A percentile compares a stretch with the other conserved stretches of the same genome.
Evolutionary conservation across 2,329 filamentous ascomycete genomes (phyloP).

Genomic region (Xylariaceae sp.): DNA sequence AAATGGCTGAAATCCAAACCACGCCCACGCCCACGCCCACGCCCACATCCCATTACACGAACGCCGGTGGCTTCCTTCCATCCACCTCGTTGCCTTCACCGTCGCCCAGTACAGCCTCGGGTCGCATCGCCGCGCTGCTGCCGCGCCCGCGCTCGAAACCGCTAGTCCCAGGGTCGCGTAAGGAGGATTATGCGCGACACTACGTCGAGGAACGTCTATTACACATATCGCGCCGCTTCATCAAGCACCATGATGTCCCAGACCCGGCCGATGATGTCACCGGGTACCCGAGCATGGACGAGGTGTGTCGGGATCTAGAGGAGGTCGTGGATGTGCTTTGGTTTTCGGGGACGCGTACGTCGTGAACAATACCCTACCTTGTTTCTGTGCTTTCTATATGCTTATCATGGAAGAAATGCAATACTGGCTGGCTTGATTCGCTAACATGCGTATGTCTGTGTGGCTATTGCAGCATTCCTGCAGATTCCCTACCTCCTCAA

Average conservation of each 20-base stretch:
- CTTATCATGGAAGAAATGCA: background rate
- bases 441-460: background rate
- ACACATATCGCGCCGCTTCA: slow-evolving; percentile 58
- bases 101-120: slow-evolving; percentile 53
- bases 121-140: slow-evolving; percentile 43
- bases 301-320: slow-evolving; percentile 75
- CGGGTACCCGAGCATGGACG: slow-evolving; percentile 64
- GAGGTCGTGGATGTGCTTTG: slow-evolving; percentile 78
- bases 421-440: too few relatives aligned
- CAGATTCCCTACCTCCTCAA: slow-evolving; percentile 85
- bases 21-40: slow-evolving; percentile 1
- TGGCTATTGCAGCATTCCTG: slow-evolving; percentile 60
- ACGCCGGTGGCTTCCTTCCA: slow-evolving; percentile 55
- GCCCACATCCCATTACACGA: background rate
- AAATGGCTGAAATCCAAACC: slow-evolving; percentile 28
- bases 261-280: slow-evolving; percentile 51
- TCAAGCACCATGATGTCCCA: slow-evolving; percentile 58
- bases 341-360: slow-evolving; percentile 83
- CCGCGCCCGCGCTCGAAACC: slow-evolving; percentile 59
- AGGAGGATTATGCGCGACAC: slow-evolving; percentile 62
- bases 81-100: slow-evolving; percentile 54
- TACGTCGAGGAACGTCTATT: slow-evolving; percentile 58
- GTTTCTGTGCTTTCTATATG: background rate
- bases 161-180: slow-evolving; percentile 58
- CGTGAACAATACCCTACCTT: slow-evolving; percentile 61